Percentiles rank a stretch among this genome's conserved stretches.
Conservation (phyloP, 306 rosid genomes). For the Pterocarpus macrocarpus region DNA sequence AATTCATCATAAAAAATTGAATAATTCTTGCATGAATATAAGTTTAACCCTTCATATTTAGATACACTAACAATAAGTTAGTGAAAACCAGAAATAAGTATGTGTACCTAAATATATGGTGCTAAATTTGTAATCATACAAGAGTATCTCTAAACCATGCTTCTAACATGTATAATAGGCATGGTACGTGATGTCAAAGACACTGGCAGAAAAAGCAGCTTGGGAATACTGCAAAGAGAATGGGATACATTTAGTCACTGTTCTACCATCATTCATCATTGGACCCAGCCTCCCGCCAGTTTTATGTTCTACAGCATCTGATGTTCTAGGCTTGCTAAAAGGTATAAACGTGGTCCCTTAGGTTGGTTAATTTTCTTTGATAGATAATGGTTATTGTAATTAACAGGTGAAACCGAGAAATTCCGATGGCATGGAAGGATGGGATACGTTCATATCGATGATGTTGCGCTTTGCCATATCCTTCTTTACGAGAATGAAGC, state of each 20-base stretch:
- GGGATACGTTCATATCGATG: conserved; percentile 90
- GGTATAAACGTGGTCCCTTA: conserved; percentile 49
- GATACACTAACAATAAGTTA: no score
- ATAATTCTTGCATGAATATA: no score
- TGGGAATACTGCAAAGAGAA: conserved; percentile 84
- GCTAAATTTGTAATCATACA: no score
- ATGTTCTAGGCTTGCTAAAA: conserved; percentile 76
- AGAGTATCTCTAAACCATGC: no score
- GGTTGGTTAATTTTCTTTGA: neutral
- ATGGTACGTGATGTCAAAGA: conserved; percentile 84
- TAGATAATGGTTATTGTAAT: neutral
- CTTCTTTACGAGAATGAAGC: conserved; percentile 65
- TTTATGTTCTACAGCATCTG: conserved; percentile 85
- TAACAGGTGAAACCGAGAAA: conserved; percentile 70
- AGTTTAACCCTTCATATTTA: no score
- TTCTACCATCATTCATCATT: conserved; percentile 71
- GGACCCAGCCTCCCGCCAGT: conserved; percentile 79
- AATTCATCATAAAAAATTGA: no score
- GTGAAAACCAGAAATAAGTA: no score
- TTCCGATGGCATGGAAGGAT: conserved; percentile 79
- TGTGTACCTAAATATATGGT: no score
- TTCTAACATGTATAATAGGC: conserved; percentile 40
- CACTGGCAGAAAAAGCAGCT: conserved; percentile 82
- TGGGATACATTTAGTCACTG: conserved; percentile 69
- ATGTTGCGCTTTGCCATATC: conserved; percentile 76